Base-by-base conservation (phyloP, 345 rosid genomes). In the Anacardium occidentale region DNA sequence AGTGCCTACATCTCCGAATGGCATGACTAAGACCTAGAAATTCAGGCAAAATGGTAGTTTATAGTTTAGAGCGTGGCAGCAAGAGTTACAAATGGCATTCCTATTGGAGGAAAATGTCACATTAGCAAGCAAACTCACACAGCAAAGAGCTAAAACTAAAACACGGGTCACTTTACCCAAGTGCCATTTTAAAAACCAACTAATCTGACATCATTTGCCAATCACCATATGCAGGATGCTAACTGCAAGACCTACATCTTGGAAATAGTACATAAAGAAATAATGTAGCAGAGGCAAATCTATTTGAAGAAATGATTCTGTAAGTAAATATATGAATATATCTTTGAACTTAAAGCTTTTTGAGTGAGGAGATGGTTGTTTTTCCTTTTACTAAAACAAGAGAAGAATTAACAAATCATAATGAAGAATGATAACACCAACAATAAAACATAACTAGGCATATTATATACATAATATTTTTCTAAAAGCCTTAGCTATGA, bases 21-120 rank as follows among this genome's bases (percentile, higher is more conserved):
- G 99, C 95, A 96, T 87, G 61, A 91, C 84, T 79, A 93, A 74
- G 77, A 92, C 88, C 99, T 95, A 73, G 51, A 72, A 61, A 67
- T 77, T 14, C 71, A 75, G 45, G 22, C 32, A 72, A 73, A 32
- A 21, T 59, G 63, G 21, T 66, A 3, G 25, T 48, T 66, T 69
- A 67, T 62, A 70, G 22, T 68, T 55, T 44, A n/a, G 5, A n/a
- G 29, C 0, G 32, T 2, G 5, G 63, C 20, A 70, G 45, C 37
- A 26, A 59, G 11, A 25, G 40, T 17, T 47, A 47, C 51, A 47
- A 47, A 13, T 50, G 6, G 53, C 15, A 50, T n/a, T 58, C 54
- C 45, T 55, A 53, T 64, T 40, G 29, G 26, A 21, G 3, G 59
- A 55, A 55, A 55, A 55, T 21, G 9, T 11, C 22, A 20, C 25